Conservation (phyloP, 139 green algal genomes). For the Chlorella sorokiniana region DNA sequence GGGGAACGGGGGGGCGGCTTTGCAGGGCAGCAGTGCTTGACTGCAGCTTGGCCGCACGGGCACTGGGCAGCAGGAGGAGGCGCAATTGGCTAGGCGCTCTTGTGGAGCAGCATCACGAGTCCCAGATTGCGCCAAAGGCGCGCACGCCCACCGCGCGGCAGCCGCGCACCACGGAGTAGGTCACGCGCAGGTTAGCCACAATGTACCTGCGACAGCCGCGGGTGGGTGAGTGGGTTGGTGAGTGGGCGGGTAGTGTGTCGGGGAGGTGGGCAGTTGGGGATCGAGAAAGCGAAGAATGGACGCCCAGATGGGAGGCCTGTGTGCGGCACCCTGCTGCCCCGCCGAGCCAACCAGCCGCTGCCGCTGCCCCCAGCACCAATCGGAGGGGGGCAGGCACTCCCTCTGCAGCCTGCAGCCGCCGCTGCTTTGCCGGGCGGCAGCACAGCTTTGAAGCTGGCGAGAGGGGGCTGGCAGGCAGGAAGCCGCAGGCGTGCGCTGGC, state of each 20-base stretch:
- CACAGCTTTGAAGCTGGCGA: not conserved
- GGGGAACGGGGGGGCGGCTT: too few species aligned
- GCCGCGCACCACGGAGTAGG: slow-evolving; percentile 11
- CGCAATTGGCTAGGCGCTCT: too few species aligned
- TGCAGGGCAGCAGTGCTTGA: too few species aligned
- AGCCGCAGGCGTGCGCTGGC: not conserved
- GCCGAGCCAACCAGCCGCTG: too few species aligned
- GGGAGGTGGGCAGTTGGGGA: not conserved
- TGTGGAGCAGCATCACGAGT: too few species aligned
- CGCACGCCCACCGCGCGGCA: slow-evolving; percentile 10
- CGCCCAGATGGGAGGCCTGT: not conserved
- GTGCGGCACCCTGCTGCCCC: too few species aligned
- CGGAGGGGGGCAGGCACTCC: too few species aligned
- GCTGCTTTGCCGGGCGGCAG: too few species aligned
- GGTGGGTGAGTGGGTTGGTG: not conserved
- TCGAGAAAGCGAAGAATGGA: not conserved
- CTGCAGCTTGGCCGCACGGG: too few species aligned
- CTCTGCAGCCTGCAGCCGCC: too few species aligned
- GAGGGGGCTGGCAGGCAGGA: not conserved
- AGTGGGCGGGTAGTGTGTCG: not conserved
- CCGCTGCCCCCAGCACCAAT: too few species aligned
- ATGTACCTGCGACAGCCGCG: not conserved
- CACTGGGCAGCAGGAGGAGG: too few species aligned
- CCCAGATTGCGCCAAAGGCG: slow-evolving; percentile 15
- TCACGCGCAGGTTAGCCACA: slow-evolving; percentile 8